phyloP scores from a whole-genome alignment of 2,329 filamentous ascomycete genomes.

The Elsinoe arachidis region DNA sequence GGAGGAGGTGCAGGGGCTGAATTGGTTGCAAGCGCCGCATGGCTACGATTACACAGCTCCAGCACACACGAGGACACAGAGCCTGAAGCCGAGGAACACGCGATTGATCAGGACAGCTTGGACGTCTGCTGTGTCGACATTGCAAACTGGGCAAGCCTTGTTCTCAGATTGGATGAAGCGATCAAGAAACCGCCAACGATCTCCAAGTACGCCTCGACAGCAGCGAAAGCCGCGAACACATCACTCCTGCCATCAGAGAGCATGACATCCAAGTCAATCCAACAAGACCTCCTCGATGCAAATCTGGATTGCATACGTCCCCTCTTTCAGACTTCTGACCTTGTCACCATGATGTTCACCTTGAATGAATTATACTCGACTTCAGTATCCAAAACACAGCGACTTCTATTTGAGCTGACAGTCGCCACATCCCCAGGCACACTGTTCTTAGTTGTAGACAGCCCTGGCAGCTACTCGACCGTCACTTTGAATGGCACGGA shows the following conservation, averaged over 20 bases:
- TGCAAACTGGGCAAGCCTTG: constrained; percentile 64
- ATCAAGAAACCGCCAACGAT: constrained; percentile 45
- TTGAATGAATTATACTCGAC: constrained; percentile 88
- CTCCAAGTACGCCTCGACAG: constrained; percentile 41
- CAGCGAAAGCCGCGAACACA: constrained; percentile 34
- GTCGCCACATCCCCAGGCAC: constrained; percentile 49
- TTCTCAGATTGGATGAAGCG: constrained; percentile 48
- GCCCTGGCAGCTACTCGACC: constrained; percentile 86
- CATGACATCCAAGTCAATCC: constrained; percentile 36
- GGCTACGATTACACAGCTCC: constrained; percentile 25
- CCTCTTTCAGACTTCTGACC: constrained; percentile 25
- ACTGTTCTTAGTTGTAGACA: constrained; percentile 78
- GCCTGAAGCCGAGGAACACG: constrained; percentile 9
- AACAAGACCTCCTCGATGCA: constrained; percentile 43
- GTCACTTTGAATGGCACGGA: constrained; percentile 51
- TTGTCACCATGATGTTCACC: constrained; percentile 85
- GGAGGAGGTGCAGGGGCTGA: constrained; percentile 60
- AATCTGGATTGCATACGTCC: constrained; percentile 29
- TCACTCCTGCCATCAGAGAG: constrained; percentile 27
- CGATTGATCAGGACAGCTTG: constrained; percentile 21
- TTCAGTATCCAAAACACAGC: constrained; percentile 65
- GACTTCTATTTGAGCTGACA: constrained; percentile 63
- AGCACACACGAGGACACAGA: constrained; percentile 5
- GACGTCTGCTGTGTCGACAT: constrained; percentile 66
- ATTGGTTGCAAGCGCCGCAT: constrained; percentile 54